Percentiles rank a stretch among this genome's conserved stretches.
These are phyloP conservation scores for Remersonia thermophila DNA, from an alignment of 2,329 filamentous ascomycete genomes.

Conservation along the genomic window DNA sequence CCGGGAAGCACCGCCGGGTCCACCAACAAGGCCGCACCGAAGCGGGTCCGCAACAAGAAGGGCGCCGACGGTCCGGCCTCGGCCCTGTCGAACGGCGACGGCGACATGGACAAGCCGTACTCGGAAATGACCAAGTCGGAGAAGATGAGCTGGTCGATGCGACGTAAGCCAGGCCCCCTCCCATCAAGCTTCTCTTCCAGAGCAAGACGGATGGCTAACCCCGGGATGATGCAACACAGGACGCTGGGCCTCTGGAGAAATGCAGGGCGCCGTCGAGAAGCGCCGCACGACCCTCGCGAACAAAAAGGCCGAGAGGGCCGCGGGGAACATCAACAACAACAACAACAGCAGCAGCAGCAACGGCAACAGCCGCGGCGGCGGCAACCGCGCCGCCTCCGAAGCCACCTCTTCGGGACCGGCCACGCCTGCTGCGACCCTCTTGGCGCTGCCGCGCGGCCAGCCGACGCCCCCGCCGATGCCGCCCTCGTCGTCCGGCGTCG, in stretches of 20 bases:
- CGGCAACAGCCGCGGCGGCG: not conserved
- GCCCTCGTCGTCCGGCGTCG: too few relatives aligned
- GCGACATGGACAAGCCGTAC: conserved; percentile 37
- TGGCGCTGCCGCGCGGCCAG: conserved; percentile 4
- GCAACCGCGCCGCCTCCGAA: not conserved
- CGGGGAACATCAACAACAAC: not conserved
- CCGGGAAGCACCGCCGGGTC: conserved; percentile 7
- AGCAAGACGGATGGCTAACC: conserved; percentile 7
- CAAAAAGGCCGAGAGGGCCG: conserved; percentile 17
- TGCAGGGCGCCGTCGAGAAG: conserved; percentile 19
- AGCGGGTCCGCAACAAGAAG: conserved; percentile 11
- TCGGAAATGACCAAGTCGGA: conserved; percentile 51
- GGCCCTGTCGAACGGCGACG: conserved; percentile 1
- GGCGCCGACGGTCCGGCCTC: conserved; percentile 2
- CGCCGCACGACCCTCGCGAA: conserved; percentile 17
- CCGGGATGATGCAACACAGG: conserved; percentile 6
- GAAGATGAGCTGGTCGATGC: conserved; percentile 55
- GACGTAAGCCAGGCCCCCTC: conserved; percentile 35
- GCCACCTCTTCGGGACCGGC: not conserved
- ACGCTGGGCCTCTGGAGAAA: conserved; percentile 18
- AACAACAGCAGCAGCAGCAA: not conserved
- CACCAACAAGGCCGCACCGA: conserved; percentile 6
- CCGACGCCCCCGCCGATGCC: conserved; percentile 7
- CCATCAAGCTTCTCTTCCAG: not conserved
- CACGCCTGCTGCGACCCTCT: not conserved